These are phyloP conservation scores for Coemansia sp. DNA, from an alignment of 192 early-diverging fungal genomes.

Conservation along the genomic window DNA sequence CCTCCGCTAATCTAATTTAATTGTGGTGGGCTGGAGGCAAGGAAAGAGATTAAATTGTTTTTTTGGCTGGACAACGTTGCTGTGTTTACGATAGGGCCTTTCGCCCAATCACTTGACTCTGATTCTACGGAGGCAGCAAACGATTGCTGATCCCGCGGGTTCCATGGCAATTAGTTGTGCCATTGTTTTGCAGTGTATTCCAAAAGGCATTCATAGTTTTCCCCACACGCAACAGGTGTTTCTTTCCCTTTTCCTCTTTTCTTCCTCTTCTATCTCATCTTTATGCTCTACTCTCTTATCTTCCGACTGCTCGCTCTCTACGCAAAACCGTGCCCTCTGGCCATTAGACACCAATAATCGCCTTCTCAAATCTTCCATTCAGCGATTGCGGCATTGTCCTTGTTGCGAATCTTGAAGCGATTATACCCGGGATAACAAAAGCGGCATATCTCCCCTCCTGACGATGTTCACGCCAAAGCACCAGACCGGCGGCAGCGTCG, in stretches of 20 bases:
- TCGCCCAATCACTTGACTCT: neutral
- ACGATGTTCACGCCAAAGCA: conserved; percentile 40
- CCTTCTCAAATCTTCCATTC: neutral
- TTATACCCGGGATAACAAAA: neutral
- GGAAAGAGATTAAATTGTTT: neutral
- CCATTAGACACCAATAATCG: too few relatives aligned
- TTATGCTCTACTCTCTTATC: neutral
- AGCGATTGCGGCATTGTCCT: neutral
- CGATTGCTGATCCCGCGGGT: neutral
- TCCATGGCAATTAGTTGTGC: neutral
- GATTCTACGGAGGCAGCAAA: neutral
- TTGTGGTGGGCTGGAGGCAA: neutral
- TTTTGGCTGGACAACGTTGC: neutral
- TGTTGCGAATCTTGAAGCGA: neutral
- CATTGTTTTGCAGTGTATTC: neutral
- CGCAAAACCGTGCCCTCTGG: too few relatives aligned
- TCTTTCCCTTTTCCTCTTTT: neutral
- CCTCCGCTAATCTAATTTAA: neutral
- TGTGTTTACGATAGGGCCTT: conserved; percentile 11
- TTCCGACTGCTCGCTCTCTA: too few relatives aligned
- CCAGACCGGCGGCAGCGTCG: conserved; percentile 14
- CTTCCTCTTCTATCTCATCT: neutral
- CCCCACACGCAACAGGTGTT: neutral
- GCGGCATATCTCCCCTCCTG: neutral
- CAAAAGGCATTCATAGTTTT: neutral